phyloP scores from a whole-genome alignment of 768 basidiomycete species.

The Amanita inopinata region DNA sequence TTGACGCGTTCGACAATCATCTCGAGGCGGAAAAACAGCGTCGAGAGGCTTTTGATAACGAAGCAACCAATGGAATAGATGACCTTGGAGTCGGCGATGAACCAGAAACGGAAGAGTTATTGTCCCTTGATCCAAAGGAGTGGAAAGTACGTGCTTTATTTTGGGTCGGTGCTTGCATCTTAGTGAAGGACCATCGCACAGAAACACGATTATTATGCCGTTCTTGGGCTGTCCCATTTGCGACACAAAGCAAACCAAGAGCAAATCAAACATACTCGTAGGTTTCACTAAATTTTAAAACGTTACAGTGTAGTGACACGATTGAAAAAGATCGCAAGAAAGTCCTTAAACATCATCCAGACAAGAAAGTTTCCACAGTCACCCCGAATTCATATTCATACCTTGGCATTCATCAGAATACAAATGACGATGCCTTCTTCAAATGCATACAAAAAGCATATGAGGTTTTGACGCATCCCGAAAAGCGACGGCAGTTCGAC shows the following conservation, averaged over 20 bases:
- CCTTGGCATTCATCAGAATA: slow-evolving; percentile 55
- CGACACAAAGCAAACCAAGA: slow-evolving; percentile 79
- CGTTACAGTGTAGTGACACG: neutral
- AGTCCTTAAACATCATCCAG: slow-evolving; percentile 97
- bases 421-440: slow-evolving; percentile 98
- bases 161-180: neutral
- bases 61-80: slow-evolving; percentile 43
- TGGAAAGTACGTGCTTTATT: slow-evolving; percentile 68
- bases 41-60: slow-evolving; percentile 39
- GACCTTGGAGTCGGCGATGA: slow-evolving; percentile 94
- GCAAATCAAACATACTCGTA: slow-evolving; percentile 96
- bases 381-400: slow-evolving; percentile 26
- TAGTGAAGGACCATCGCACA: slow-evolving; percentile 19
- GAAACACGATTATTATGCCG: slow-evolving; percentile 99
- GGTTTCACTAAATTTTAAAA: slow-evolving; percentile 23
- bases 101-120: slow-evolving; percentile 59
- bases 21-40: slow-evolving; percentile 33
- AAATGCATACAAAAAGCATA: slow-evolving; percentile 99
- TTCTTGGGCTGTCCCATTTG: slow-evolving; percentile 87
- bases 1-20: slow-evolving; percentile 74
- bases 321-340: slow-evolving; percentile 81
- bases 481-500: slow-evolving; percentile 91
- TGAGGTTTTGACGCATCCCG: slow-evolving; percentile 81
- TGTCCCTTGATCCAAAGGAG: slow-evolving; percentile 87
- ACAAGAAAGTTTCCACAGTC: slow-evolving; percentile 66